Evolutionary conservation across 1,284 basidiomycete species (phyloP), one percentile per base, ranked within the genome.

Genomic region (Laetiporus sulphureus): DNA sequence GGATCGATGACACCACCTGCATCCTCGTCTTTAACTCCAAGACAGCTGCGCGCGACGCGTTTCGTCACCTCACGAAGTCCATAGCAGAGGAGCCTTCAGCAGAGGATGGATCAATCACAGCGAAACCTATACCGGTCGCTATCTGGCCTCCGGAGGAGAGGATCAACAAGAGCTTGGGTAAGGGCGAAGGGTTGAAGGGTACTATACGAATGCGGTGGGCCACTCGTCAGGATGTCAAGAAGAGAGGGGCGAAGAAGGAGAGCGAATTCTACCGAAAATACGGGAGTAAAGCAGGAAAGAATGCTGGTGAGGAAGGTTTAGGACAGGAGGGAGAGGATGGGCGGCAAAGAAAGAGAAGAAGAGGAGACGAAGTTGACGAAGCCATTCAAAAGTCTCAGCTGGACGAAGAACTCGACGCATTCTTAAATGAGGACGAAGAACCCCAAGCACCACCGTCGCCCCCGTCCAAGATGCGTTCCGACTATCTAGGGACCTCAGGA

Each of bases 91-190:
- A 71, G 22, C 62, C 67, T 23, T 80, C 82, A 32, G 22, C 40
- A 6, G 65, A 63, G 6, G 73, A 76, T 18, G 79, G 74, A 3
- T 75, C 71, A 49, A 58, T 81, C 24, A 71, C 73, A 0, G 80
- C 82, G 0, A 77, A 79, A 48, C 66, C 81, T 3, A 74, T 88
- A 23, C 85, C 85, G 13, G 58, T 83, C 18, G 67, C 76, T 0
- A 56, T 86, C 12, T 88, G 85, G 82, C 83, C 85, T 1, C 75
- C 83, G n/a, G 80, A 87, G 55, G 75, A 83, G 38, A 74, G 83
- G 22, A 82, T 89, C 42, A 81, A 72, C 53, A 72, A 68, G 48
- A 82, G 75, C 40, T 62, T 88, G 21, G 82, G 81, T 12, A 72
- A 74, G 43, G 71, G 75, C 12, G 70, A 78, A 42, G 80, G 79